A percentile compares a stretch with the other conserved stretches of the same genome.
phyloP scores from a whole-genome alignment of 1,139 yeast species.

The Meyerozyma elateridarum region DNA sequence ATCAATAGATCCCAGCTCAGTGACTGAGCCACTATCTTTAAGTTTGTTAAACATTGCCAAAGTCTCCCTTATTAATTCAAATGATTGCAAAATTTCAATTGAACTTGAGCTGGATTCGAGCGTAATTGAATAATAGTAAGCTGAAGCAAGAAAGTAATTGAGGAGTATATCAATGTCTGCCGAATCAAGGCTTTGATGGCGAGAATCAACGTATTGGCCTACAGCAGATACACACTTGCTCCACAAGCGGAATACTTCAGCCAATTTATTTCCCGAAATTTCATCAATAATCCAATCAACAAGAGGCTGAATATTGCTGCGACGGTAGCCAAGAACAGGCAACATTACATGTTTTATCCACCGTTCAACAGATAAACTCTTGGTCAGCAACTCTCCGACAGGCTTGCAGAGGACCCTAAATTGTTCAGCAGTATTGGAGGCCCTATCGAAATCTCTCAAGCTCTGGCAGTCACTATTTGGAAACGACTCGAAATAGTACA shows the following conservation, averaged over 20 bases:
- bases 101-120: conserved; percentile 2
- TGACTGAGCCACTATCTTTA: too few relatives aligned
- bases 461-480: neutral
- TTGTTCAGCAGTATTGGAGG: neutral
- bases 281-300: neutral
- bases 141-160: neutral
- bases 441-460: neutral
- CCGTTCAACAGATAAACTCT: neutral
- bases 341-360: neutral
- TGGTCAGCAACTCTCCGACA: neutral
- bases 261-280: neutral
- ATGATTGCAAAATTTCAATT: conserved; percentile 1
- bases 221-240: conserved; percentile 1
- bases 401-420: neutral
- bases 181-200: too few relatives aligned
- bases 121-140: conserved; percentile 1
- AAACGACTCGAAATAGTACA: conserved; percentile 1
- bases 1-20: too few relatives aligned
- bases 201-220: too few relatives aligned
- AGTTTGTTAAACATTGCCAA: neutral
- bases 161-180: neutral
- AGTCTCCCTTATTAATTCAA: neutral
- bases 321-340: neutral
- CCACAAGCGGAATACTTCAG: neutral
- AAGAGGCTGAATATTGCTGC: neutral